Base-by-base conservation (phyloP, 148 eudicot species). In the Polygonum aviculare region DNA sequence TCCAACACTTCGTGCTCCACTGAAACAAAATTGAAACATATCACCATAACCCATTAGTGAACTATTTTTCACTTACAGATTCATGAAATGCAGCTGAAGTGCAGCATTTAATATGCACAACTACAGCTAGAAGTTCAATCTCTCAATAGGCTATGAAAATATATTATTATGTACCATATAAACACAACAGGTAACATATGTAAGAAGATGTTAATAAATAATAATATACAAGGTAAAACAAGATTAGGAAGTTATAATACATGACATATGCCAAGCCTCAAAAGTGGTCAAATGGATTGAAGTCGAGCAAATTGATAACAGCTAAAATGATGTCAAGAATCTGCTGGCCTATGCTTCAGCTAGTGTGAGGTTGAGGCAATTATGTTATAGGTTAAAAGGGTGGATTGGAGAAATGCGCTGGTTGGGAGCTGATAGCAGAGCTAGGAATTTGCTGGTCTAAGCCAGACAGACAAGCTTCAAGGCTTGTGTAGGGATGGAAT, bases 1-100 rank as follows among this genome's bases (percentile, higher is more conserved):
- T 86, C 91, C 76, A 90, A 52, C 73, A 88, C 85, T 52, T 88
- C 91, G 54, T 90, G 91, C 73, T 90, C 94, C 91, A 88, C 94
- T 90, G 83, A 63, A 44, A 45, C 39, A 22, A 75, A 59, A 38
- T 38, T 18, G 10, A 75, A 59, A 57, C 59, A 35, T 5, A 59
- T 36, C 15, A 51, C 8, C 12, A 51, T 18, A 45, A 48, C 36
- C 52, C 50, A 41, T 72, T n/a, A 19, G 0, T 26, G 16, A 72
- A 31, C 18, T 63, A 63, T 11, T 63, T 22, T 63, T 31, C 12
- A 62, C 69, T 62, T 21, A 9, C 5, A 57, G 35, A 2, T 51
- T 51, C 18, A 51, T 7, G 44, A 44, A 8, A 50, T 50, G n/a
- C n/a, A 50, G 15, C 55, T 1, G 7, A 44, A 44, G n/a, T 3